Evolutionary conservation across 208 protist species (phyloP), one percentile per base, ranked within the genome.

Genomic region (Crithidia thermophila): DNA sequence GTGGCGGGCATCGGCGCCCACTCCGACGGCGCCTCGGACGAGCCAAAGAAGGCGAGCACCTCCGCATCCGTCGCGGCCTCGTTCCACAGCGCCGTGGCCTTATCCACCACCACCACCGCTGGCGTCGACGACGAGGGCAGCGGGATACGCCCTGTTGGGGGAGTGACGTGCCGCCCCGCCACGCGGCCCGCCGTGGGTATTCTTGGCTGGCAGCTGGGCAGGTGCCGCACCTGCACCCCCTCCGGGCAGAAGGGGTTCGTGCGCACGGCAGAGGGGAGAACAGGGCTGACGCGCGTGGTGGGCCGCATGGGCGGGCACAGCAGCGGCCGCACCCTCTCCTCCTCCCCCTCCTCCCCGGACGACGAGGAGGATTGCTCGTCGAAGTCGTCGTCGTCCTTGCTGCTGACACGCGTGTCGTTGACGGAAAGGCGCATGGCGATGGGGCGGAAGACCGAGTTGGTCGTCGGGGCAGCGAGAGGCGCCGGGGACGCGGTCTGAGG

Each of bases 201-300:
- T 21, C 21, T 21, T 18, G 58, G 46, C 10, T 40, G 16, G 52
- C 66, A 76, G 27, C 43, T 55, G 9, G 62, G 68, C 13, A 72
- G 61, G 31, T 69, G 58, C 1, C 51, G 59, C 16, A 68, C 47
- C 25, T 30, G 21, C 14, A 61, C 61, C 18, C 69, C 60, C 9
- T 67, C 67, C 28, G 70, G 63, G 46, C 57, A 53, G 56, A 81
- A 77, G 6, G 70, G 56, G 33, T 56, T 50, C 13, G 69, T 56
- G 28, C 34, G 42, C 18, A 20, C 43, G 2, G 42, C 58, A 2
- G 58, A 16, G 45, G 45, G 64, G 57, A 30, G 21, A 14, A 28
- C 31, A 0, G 42, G 45, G 18, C 42, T 49, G 42, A 37, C 34
- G 37, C 47, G 31, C 6, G 36, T 18, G n/a, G n/a, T n/a, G 14